A percentile compares a stretch with the other conserved stretches of the same genome.
These are phyloP conservation scores for Globisporangium mamillatum DNA, from an alignment of 352 stramenopile genomes.

Conservation along the genomic window DNA sequence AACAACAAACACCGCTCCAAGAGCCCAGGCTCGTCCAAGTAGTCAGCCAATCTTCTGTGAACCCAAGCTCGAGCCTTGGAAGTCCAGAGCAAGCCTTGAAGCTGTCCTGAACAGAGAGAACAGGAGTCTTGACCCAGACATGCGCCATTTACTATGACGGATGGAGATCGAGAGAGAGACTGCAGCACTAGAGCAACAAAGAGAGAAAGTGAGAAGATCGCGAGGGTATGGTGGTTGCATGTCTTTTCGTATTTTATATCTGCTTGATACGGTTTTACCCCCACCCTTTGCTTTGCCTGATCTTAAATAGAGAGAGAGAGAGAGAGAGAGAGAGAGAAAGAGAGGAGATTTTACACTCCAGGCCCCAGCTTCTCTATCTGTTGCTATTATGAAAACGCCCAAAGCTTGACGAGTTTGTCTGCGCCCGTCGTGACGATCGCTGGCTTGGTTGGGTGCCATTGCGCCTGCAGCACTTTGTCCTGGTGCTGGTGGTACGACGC, in stretches of 20 bases:
- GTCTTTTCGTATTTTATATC: slow-evolving; percentile 2
- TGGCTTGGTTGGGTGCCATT: slow-evolving; percentile 57
- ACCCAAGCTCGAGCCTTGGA: background rate
- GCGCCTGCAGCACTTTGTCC: slow-evolving; percentile 63
- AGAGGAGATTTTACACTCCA: background rate
- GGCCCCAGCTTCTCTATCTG: background rate
- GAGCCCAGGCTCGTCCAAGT: slow-evolving; percentile 49
- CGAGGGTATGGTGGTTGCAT: background rate
- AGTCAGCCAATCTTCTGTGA: background rate
- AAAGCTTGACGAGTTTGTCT: slow-evolving; percentile 70
- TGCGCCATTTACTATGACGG: background rate
- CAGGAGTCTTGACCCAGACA: background rate
- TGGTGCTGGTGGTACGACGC: slow-evolving; percentile 55
- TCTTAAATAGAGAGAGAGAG: background rate
- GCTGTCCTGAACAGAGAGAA: background rate
- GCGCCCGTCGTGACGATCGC: slow-evolving; percentile 59
- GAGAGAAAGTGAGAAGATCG: background rate
- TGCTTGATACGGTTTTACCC: slow-evolving; percentile 1
- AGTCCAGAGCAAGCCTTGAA: background rate
- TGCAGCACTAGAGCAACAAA: background rate
- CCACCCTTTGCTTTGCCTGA: background rate
- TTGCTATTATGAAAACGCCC: slow-evolving; percentile 29
- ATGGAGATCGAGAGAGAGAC: background rate
- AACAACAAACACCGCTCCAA: slow-evolving; percentile 64
- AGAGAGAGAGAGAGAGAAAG: background rate